These are phyloP conservation scores for Ascochyta fabae DNA, from an alignment of 2,329 filamentous ascomycete species.

Conservation along the genomic window DNA sequence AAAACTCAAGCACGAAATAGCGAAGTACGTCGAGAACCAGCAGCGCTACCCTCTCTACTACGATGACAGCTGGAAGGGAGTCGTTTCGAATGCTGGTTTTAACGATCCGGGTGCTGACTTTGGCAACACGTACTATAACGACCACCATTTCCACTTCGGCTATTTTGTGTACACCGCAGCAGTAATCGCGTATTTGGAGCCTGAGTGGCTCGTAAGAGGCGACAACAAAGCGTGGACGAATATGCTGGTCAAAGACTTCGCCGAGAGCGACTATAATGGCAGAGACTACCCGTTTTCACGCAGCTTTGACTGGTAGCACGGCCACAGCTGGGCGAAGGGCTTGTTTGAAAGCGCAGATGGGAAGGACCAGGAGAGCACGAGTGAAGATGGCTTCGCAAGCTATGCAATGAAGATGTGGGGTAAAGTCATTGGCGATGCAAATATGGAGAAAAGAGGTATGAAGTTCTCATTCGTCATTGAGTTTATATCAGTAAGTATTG, in stretches of 20 bases:
- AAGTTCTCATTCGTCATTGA: rapidly evolving
- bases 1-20: slow-evolving; percentile 56
- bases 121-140: slow-evolving; percentile 81
- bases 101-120: slow-evolving; percentile 78
- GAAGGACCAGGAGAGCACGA: slow-evolving; percentile 86
- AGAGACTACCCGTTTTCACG: slow-evolving; percentile 76
- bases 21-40: slow-evolving; percentile 54
- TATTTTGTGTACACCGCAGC: slow-evolving; percentile 91
- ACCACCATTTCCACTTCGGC: slow-evolving; percentile 71
- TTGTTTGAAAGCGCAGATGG: slow-evolving; percentile 74
- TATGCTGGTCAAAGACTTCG: slow-evolving; percentile 79
- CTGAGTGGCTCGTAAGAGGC: slow-evolving; percentile 67
- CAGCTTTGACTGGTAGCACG: slow-evolving; percentile 91
- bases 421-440: slow-evolving; percentile 72
- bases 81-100: slow-evolving; percentile 80
- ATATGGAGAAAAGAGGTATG: slow-evolving; percentile 73
- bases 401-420: slow-evolving; percentile 98
- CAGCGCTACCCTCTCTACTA: slow-evolving; percentile 61
- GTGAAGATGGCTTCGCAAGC: slow-evolving; percentile 85
- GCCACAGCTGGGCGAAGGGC: slow-evolving; percentile 91
- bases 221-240: slow-evolving; percentile 82
- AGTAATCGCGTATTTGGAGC: slow-evolving; percentile 80
- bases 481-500: background rate
- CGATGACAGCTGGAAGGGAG: slow-evolving; percentile 74
- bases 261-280: slow-evolving; percentile 76